phyloP scores from a whole-genome alignment of 768 basidiomycete genomes.

The Vararia minispora region DNA sequence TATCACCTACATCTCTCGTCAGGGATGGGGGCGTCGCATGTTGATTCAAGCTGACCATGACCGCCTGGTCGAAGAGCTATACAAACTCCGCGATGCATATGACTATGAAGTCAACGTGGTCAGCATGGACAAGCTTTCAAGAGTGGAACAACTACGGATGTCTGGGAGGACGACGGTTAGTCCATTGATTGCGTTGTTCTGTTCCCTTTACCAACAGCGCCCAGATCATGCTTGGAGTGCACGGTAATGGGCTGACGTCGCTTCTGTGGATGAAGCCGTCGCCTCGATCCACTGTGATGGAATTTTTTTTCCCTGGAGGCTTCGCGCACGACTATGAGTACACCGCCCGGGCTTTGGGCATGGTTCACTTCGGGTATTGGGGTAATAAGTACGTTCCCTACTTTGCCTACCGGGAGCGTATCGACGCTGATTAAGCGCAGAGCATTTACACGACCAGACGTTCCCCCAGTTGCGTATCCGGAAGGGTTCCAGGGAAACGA shows the following conservation, averaged over 20 bases:
- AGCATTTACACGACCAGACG: conserved; percentile 61
- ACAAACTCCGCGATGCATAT: conserved; percentile 54
- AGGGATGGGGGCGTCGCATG: conserved; percentile 83
- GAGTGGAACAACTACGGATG: conserved; percentile 69
- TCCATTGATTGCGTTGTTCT: conserved; percentile 4
- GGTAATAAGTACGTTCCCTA: conserved; percentile 38
- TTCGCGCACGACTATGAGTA: conserved; percentile 84
- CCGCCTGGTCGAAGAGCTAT: conserved; percentile 60
- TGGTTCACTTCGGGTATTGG: conserved; percentile 84
- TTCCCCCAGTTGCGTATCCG: conserved; percentile 63
- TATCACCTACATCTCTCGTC: conserved; percentile 87
- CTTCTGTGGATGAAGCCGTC: conserved; percentile 89
- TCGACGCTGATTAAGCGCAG: conserved; percentile 23
- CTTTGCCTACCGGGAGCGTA: conserved; percentile 1
- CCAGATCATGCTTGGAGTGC: conserved; percentile 91
- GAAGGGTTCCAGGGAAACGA: conserved; percentile 83
- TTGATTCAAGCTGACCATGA: conserved; percentile 69
- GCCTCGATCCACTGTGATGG: conserved; percentile 77
- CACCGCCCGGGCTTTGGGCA: conserved; percentile 71
- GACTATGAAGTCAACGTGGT: conserved; percentile 88
- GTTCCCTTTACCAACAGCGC: neutral
- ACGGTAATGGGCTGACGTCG: conserved; percentile 84
- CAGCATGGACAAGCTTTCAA: conserved; percentile 68
- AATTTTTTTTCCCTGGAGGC: conserved; percentile 79
- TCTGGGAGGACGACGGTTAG: conserved; percentile 80